Evolutionary conservation across 805 yeast genomes (phyloP).

Genomic region (Hanseniaspora valbyensis): DNA sequence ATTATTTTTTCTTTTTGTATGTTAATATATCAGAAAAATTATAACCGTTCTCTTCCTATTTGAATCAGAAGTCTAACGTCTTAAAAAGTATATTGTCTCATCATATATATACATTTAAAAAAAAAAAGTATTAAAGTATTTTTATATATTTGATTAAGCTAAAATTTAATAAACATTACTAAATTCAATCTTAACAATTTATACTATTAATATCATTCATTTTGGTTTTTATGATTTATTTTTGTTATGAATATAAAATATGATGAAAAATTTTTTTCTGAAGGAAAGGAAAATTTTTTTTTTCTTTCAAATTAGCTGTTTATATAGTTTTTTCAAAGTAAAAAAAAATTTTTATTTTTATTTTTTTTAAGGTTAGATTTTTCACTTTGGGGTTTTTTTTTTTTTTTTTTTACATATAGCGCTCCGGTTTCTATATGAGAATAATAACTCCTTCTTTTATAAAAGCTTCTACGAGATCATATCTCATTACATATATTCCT

Average conservation of each 20-base stretch:
- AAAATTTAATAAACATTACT: too few species aligned
- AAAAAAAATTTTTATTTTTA: background rate
- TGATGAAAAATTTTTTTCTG: background rate
- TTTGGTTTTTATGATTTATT: background rate
- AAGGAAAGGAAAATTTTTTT: background rate
- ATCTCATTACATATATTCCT: constrained; percentile 69
- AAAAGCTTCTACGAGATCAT: constrained; percentile 39
- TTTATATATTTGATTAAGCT: background rate
- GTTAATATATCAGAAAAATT: constrained; percentile 1
- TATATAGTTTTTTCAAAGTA: background rate
- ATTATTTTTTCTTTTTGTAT: too few species aligned
- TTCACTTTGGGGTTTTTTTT: too few species aligned
- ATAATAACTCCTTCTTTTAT: constrained; percentile 35
- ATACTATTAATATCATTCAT: too few species aligned
- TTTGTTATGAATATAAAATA: too few species aligned
- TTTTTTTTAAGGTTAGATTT: too few species aligned
- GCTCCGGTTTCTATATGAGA: constrained; percentile 34
- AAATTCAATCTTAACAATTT: too few species aligned
- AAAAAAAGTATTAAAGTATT: background rate
- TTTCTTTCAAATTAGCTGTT: background rate
- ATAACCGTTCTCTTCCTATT: constrained; percentile 24
- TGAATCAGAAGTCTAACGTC: constrained; percentile 33
- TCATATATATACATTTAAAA: constrained; percentile 19
- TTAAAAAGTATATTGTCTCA: constrained; percentile 26
- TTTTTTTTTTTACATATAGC: too few species aligned